phyloP scores from a whole-genome alignment of 2,329 filamentous ascomycete genomes.

The Sarocladium oryzae region DNA sequence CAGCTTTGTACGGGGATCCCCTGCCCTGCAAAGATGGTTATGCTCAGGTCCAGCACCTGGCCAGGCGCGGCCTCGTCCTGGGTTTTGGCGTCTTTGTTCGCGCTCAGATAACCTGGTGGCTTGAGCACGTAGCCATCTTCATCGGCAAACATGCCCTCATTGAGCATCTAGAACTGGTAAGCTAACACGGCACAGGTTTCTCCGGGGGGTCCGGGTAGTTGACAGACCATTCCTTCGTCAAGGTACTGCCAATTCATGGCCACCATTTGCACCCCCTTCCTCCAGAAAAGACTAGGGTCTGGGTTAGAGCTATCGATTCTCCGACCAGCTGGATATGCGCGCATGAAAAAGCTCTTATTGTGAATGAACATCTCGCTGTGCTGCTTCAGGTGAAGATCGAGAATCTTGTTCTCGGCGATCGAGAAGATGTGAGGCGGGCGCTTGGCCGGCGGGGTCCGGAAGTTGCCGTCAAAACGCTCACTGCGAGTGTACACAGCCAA shows the following conservation, averaged over 20 bases:
- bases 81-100: slow-evolving; percentile 30
- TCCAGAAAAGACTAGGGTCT: slow-evolving; percentile 86
- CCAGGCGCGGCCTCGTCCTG: slow-evolving; percentile 41
- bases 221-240: slow-evolving; percentile 66
- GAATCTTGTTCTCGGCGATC: slow-evolving; percentile 74
- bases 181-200: background rate
- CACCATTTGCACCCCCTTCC: slow-evolving; percentile 93
- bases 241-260: slow-evolving; percentile 97
- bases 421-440: slow-evolving; percentile 72
- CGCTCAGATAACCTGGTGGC: slow-evolving; percentile 62
- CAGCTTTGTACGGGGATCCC: slow-evolving; percentile 42
- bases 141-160: slow-evolving; percentile 93
- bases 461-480: slow-evolving; percentile 66
- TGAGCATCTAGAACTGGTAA: slow-evolving; percentile 57
- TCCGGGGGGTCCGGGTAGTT: background rate
- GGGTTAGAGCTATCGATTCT: slow-evolving; percentile 89
- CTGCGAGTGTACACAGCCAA: slow-evolving; percentile 84
- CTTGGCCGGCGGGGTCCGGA: slow-evolving; percentile 57
- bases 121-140: slow-evolving; percentile 82
- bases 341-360: slow-evolving; percentile 83
- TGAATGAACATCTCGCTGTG: slow-evolving; percentile 75
- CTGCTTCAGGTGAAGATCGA: slow-evolving; percentile 49
- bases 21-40: slow-evolving; percentile 72
- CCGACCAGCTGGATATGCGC: slow-evolving; percentile 77
- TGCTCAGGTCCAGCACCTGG: slow-evolving; percentile 56